Evolutionary conservation across 2,329 filamentous ascomycete species (phyloP).

Genomic region (Penicillium sp.): DNA sequence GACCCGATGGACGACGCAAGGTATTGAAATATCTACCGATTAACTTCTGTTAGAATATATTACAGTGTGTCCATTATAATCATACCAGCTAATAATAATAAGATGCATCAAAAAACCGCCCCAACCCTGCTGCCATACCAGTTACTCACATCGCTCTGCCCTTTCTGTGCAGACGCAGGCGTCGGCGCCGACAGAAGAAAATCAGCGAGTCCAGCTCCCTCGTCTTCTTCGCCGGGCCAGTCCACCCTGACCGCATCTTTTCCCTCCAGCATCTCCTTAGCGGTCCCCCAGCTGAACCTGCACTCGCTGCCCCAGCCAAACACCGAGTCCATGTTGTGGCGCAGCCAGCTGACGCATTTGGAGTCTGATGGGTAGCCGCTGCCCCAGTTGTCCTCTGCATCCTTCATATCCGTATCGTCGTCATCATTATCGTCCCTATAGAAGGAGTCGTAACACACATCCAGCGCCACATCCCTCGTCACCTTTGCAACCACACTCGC

Average conservation of each 20-base stretch:
- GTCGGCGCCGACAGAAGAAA: constrained; percentile 56
- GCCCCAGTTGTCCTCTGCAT: constrained; percentile 61
- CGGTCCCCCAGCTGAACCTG: constrained; percentile 92
- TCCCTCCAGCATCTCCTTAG: constrained; percentile 85
- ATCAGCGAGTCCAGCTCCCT: constrained; percentile 67
- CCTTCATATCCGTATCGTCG: constrained; percentile 16
- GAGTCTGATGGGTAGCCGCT: constrained; percentile 90
- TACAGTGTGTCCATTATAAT: too few species aligned
- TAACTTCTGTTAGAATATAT: too few species aligned
- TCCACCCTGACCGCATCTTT: constrained; percentile 71
- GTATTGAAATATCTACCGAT: too few species aligned
- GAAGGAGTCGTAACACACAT: constrained; percentile 65
- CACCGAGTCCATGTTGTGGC: constrained; percentile 79
- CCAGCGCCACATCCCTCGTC: constrained; percentile 83
- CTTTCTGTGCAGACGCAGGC: constrained; percentile 32
- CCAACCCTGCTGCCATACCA: constrained; percentile 77
- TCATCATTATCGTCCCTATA: constrained; percentile 22
- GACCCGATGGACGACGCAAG: too few species aligned
- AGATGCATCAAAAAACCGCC: constrained; percentile 61
- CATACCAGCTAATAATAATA: not conserved
- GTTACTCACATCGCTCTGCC: constrained; percentile 67
- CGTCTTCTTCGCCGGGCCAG: constrained; percentile 74
- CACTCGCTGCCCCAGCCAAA: constrained; percentile 96
- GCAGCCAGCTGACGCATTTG: constrained; percentile 76
- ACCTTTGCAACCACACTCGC: constrained; percentile 96